A percentile compares a stretch with the other conserved stretches of the same genome.
Evolutionary conservation across 768 basidiomycete genomes (phyloP).

Genomic region (Udeniomyces megalosporus): DNA sequence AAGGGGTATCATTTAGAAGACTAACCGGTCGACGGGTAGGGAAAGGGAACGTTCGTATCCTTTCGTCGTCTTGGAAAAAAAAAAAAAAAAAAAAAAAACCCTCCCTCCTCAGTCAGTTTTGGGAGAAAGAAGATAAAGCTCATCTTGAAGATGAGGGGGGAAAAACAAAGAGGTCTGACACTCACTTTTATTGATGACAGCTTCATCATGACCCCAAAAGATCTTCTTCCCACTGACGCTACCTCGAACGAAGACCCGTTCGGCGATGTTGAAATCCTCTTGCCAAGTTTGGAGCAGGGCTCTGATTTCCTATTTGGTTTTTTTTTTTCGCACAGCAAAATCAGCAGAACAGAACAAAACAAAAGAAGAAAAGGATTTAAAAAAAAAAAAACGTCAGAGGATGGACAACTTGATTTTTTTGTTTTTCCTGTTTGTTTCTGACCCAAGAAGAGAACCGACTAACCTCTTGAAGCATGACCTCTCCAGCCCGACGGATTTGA

Average conservation of each 20-base stretch:
- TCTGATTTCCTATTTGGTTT: slow-evolving; percentile 57
- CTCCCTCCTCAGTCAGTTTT: too few relatives aligned
- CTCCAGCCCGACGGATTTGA: slow-evolving; percentile 80
- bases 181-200: slow-evolving; percentile 49
- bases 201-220: slow-evolving; percentile 76
- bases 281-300: slow-evolving; percentile 66
- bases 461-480: slow-evolving; percentile 78
- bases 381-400: too few relatives aligned
- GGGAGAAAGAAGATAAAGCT: not conserved
- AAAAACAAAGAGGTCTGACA: not conserved
- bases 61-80: slow-evolving; percentile 39
- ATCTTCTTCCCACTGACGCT: slow-evolving; percentile 72
- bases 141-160: not conserved
- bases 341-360: slow-evolving; percentile 1
- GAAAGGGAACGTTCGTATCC: slow-evolving; percentile 83
- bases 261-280: slow-evolving; percentile 69
- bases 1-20: slow-evolving; percentile 8
- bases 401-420: too few relatives aligned
- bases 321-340: too few relatives aligned
- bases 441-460: too few relatives aligned
- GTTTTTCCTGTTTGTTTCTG: too few relatives aligned
- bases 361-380: not conserved
- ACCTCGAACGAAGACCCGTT: slow-evolving; percentile 81
- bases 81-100: too few relatives aligned
- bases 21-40: slow-evolving; percentile 85